Evolutionary conservation across 2,329 filamentous ascomycete species (phyloP), one percentile per base, ranked within the genome.

Genomic region (Fusarium bactridioides): DNA sequence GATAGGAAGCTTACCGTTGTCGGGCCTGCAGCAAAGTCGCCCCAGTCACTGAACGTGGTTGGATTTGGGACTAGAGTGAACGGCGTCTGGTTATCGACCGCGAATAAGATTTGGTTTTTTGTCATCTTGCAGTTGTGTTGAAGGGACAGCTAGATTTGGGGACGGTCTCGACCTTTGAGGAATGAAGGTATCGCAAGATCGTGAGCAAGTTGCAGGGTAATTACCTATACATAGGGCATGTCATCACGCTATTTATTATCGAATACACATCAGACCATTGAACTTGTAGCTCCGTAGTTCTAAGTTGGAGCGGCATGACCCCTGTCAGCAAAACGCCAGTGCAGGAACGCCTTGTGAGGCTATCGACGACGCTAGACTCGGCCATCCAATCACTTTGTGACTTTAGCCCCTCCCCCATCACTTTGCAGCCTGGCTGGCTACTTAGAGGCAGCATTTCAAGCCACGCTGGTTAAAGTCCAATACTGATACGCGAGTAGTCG

Each of bases 131-230:
- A 37, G 2, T 1, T 40, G 25, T 2, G 3, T 18, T 27, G 10
- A 7, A 29, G 25, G 4, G 0, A 15, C 2, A 7, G 25, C 5
- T 21, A 21, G 19, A 21, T 21, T 27, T 21, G 2, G 13, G 5
- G 15, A 21, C 4, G 6, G 4, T 3, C 18, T 7, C 0, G 2
- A 6, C 4, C 23, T 15, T 4, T 8, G 11, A 23, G 4, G 16
- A 51, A 7, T 35, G 33, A 37, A 21, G 23, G 13, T 53, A 51
- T 37, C 31, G n/a, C 11, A 4, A 23, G 21, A 29, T 29, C 19
- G 19, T 7, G 7, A 37, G 5, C 23, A 27, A 16, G 2, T 5
- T 10, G 4, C n/a, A 8, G 4, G 11, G 2, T 15, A 5, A 11
- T 29, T 29, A 29, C 4, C 29, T 29, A 21, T 51, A 9, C 27